Evolutionary conservation across 1,284 basidiomycete species (phyloP), one percentile per base, ranked within the genome.

Genomic region (Malassezia arunalokei): DNA sequence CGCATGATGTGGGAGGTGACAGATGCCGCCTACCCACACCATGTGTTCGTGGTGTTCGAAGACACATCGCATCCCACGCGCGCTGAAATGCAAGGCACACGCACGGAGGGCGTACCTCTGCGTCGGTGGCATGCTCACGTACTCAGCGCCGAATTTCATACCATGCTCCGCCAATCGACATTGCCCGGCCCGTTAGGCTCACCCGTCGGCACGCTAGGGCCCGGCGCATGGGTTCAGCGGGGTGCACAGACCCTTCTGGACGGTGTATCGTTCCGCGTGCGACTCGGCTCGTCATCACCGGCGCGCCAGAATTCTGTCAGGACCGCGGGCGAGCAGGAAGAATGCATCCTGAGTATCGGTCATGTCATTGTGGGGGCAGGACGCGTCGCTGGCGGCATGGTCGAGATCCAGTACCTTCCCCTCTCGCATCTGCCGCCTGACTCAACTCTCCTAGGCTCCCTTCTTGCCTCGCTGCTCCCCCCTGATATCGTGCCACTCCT

Each of bases 221-320:
- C 64, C 7, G 64, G 64, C n/a, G 60, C 64, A 1, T 66, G 64
- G 64, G 58, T 64, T 1, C 63, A 58, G 14, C 58, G 64, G 4
- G 64, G 64, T 9, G 60, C 64, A 0, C 60, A 57, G 6, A 56
- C 64, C 15, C 52, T 55, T 6, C 59, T 66, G 44, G 64, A 66
- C 40, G 64, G 64, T 9, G 32, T 64, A 9, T 54, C 62, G 28
- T 57, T 64, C 49, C 58, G 57, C 15, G 52, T 66, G 46, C 59
- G 58, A 46, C 43, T 51, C 3, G 35, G 35, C 7, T 6, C 40
- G 24, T 17, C 37, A 14, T 29, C 24, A 15, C 38, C 32, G 27
- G 40, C 38, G 38, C 47, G 29, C 8, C 12, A 8, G 8, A 30
- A 24, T 28, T 20, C 37, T 11, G 9, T 39, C 12, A 35, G 40